phyloP scores from a whole-genome alignment of 2,329 filamentous ascomycete species.

The Chrysoporthe cubensis region DNA sequence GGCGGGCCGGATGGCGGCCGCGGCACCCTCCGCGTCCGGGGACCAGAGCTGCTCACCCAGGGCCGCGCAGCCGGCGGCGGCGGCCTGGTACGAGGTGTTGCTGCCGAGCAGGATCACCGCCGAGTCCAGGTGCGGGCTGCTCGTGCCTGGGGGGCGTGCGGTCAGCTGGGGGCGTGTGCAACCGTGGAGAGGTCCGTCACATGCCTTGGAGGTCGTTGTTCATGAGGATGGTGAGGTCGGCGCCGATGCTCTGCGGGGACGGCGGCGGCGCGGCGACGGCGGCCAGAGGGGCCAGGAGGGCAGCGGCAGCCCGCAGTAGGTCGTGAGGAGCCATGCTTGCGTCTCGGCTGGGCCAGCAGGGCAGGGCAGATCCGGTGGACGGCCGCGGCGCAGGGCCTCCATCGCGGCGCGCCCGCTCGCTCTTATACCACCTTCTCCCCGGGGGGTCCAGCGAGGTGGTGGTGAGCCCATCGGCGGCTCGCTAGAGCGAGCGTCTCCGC shows the following conservation, averaged over 20 bases:
- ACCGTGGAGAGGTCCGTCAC: not conserved
- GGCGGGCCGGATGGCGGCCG: constrained; percentile 37
- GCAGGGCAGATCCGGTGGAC: no score
- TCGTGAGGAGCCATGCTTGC: constrained; percentile 24
- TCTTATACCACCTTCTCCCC: not conserved
- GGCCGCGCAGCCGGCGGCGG: constrained; percentile 38
- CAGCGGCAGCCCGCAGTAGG: constrained; percentile 26
- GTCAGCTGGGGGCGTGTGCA: not conserved
- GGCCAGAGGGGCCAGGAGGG: constrained; percentile 31
- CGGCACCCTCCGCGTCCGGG: constrained; percentile 30
- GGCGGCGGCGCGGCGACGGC: constrained; percentile 35
- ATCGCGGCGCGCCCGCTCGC: not conserved
- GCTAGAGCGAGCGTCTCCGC: constrained; percentile 16
- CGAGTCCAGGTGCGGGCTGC: constrained; percentile 38
- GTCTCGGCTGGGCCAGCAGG: not conserved
- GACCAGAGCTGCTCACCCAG: constrained; percentile 48
- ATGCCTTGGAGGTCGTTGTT: constrained; percentile 48
- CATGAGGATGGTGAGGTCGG: constrained; percentile 43
- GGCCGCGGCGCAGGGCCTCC: not conserved
- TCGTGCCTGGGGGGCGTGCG: constrained; percentile 35
- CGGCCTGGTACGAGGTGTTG: constrained; percentile 35
- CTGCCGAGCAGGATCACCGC: constrained; percentile 42
- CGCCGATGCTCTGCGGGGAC: constrained; percentile 41
- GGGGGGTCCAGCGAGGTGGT: not conserved
- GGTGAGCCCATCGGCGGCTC: not conserved